These are phyloP conservation scores for Calendula officinalis DNA, from an alignment of 129 eudicot species.

Conservation along the genomic window DNA sequence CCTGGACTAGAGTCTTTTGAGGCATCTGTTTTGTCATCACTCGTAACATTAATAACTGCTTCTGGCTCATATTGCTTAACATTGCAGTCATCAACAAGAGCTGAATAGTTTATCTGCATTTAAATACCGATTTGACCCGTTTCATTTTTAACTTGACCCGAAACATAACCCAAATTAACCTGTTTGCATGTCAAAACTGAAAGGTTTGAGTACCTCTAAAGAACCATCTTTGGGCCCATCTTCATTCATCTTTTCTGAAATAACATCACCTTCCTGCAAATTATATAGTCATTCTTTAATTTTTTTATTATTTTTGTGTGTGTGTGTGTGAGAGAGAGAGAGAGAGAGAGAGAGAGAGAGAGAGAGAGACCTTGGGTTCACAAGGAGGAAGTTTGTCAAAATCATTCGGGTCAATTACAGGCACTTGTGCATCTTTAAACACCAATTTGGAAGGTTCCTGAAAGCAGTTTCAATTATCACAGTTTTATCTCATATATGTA, in stretches of 20 bases:
- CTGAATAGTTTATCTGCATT: slow-evolving; percentile 72
- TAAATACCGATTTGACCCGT: slow-evolving; percentile 1
- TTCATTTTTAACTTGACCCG: not conserved
- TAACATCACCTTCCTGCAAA: slow-evolving; percentile 30
- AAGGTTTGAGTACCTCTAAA: slow-evolving; percentile 60
- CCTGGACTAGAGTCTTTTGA: slow-evolving; percentile 48
- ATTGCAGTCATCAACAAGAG: slow-evolving; percentile 75
- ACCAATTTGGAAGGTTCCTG: no score
- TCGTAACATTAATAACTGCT: slow-evolving; percentile 22
- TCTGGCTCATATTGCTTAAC: slow-evolving; percentile 42
- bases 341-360: no score
- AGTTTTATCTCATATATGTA: no score
- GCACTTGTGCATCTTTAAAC: slow-evolving; percentile 36
- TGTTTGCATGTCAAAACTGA: slow-evolving; percentile 3
- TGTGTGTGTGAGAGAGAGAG: slow-evolving; percentile 7
- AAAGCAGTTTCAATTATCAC: no score
- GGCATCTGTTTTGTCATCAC: slow-evolving; percentile 28
- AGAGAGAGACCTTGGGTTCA: slow-evolving; percentile 50
- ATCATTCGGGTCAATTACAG: slow-evolving; percentile 36
- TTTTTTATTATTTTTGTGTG: no score
- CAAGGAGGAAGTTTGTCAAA: slow-evolving; percentile 80
- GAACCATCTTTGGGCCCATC: slow-evolving; percentile 78
- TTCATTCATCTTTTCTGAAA: slow-evolving; percentile 41
- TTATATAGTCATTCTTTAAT: not conserved
- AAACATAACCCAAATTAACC: slow-evolving; percentile 4